Evolutionary conservation across 805 yeast species (phyloP), one percentile per base, ranked within the genome.

Genomic region (Yarrowia sp.): DNA sequence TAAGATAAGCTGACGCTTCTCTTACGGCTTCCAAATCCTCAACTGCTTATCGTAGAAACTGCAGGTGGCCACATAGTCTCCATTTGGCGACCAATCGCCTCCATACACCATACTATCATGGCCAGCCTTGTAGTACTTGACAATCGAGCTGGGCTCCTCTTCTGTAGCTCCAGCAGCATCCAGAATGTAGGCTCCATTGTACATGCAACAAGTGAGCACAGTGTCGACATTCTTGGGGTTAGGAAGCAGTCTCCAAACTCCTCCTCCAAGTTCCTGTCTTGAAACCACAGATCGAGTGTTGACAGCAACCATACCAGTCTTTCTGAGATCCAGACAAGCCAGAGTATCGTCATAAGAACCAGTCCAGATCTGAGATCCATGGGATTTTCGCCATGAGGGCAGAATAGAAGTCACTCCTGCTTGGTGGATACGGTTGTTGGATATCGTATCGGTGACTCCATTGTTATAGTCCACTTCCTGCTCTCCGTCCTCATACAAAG

Each of bases 61-160:
- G 77, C 98, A 94, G 1, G 97, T 92, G 2, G 86, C 89, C 8
- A 89, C 85, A 5, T 76, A 72, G 1, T 77, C 77, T 8, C 82
- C 86, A 5, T 81, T 81, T 32, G 65, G 65, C 1, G 75, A 78
- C 97, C 98, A 93, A 75, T 90, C 97, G 5, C 97, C 97, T 0
- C 98, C 99, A 75, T 94, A 94, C 68, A 94, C 93, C 92, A 95
- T 94, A 70, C 97, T 91, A 63, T 87, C 88, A 75, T 94, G 98
- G 40, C 89, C 90, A 12, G 83, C 71, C 55, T 53, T 88, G 75
- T 85, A 84, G 69, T 82, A 83, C 35, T 80, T 79, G 2, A 77
- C 75, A 67, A 84, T 77, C 1, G 36, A 22, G 22, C 56, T 38
- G 26, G 55, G 56, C 22, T 48, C 67, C 9, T 69, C 67, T 1